Evolutionary conservation across 768 basidiomycete species (phyloP).

Genomic region (Leccinum incarnatum): DNA sequence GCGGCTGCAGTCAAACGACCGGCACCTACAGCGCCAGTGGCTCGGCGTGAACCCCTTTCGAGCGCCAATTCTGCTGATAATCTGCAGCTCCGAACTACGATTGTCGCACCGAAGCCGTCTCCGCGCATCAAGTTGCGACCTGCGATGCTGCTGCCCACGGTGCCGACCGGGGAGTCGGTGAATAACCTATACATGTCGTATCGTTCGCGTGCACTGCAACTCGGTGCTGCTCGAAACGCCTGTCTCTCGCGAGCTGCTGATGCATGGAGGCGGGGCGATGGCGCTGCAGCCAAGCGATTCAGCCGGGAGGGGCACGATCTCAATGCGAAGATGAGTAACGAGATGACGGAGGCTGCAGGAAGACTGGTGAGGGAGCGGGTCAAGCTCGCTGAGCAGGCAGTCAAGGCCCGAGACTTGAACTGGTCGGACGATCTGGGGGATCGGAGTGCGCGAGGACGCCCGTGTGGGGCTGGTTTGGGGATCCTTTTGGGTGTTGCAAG

Average conservation of each 20-base stretch:
- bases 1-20: slow-evolving; percentile 84
- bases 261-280: slow-evolving; percentile 94
- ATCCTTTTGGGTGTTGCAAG: slow-evolving; percentile 85
- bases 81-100: slow-evolving; percentile 61
- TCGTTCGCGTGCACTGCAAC: slow-evolving; percentile 82
- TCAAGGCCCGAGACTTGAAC: slow-evolving; percentile 60
- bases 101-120: slow-evolving; percentile 77
- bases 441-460: slow-evolving; percentile 66
- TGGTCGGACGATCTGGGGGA: slow-evolving; percentile 89
- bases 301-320: slow-evolving; percentile 91
- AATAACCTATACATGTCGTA: slow-evolving; percentile 87
- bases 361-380: slow-evolving; percentile 83
- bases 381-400: slow-evolving; percentile 71
- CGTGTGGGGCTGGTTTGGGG: slow-evolving; percentile 79
- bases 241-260: slow-evolving; percentile 94
- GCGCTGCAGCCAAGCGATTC: slow-evolving; percentile 93
- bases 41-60: slow-evolving; percentile 42
- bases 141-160: slow-evolving; percentile 81
- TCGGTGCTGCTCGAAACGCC: slow-evolving; percentile 91
- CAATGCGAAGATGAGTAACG: slow-evolving; percentile 85
- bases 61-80: slow-evolving; percentile 50
- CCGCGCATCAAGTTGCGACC: slow-evolving; percentile 82
- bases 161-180: slow-evolving; percentile 80
- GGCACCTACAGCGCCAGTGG: slow-evolving; percentile 30
- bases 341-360: slow-evolving; percentile 83